Evolutionary conservation across 2,329 filamentous ascomycete genomes (phyloP).

Genomic region (Spiromastix sp.): DNA sequence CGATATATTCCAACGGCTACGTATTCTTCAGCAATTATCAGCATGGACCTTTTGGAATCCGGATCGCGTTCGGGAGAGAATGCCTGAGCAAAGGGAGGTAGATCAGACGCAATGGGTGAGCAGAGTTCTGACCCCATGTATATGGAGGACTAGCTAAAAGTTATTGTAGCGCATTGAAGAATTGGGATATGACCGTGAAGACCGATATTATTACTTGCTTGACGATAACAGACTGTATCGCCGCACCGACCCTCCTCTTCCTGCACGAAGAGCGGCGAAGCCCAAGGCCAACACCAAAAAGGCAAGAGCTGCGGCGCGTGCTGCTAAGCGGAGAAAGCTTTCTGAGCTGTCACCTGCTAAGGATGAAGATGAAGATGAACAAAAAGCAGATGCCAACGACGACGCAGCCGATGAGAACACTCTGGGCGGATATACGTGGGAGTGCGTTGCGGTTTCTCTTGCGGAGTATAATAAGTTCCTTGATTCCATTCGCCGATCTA

Average conservation of each 20-base stretch:
- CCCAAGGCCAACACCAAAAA: constrained; percentile 57
- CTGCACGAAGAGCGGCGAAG: constrained; percentile 45
- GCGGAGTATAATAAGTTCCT: constrained; percentile 67
- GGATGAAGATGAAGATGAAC: constrained; percentile 34
- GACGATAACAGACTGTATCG: constrained; percentile 93
- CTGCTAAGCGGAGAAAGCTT: constrained; percentile 60
- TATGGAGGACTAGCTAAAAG: background rate
- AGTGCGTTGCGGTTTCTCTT: constrained; percentile 76
- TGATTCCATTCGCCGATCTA: constrained; percentile 59
- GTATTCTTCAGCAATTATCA: constrained; percentile 75
- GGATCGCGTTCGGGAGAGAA: constrained; percentile 74
- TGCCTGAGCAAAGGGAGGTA: constrained; percentile 68
- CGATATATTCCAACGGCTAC: constrained; percentile 68
- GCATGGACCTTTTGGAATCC: constrained; percentile 82
- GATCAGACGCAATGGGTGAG: constrained; percentile 79
- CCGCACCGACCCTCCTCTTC: constrained; percentile 61
- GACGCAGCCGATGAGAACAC: constrained; percentile 45
- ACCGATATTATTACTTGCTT: constrained; percentile 78
- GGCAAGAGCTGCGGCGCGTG: constrained; percentile 50
- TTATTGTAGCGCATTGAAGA: constrained; percentile 33
- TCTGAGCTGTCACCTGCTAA: constrained; percentile 29
- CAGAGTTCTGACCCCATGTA: constrained; percentile 8
- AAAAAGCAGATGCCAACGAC: constrained; percentile 28
- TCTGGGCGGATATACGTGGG: constrained; percentile 73
- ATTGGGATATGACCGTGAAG: constrained; percentile 73